Evolutionary conservation across 371 early-diverging fungal species (phyloP), one percentile per base, ranked within the genome.

Genomic region (Umbelopsis sp.): DNA sequence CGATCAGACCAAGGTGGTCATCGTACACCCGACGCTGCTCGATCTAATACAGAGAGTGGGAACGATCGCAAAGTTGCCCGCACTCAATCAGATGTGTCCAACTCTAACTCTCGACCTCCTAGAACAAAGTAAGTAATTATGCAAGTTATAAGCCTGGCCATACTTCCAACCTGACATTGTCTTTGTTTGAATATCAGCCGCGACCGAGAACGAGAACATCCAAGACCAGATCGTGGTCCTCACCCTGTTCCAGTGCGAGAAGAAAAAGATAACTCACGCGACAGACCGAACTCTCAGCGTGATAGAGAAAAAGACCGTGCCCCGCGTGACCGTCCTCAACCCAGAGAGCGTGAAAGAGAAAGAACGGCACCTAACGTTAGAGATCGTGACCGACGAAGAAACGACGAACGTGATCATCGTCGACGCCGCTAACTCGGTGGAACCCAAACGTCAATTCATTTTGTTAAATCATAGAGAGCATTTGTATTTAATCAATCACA

Each of bases 351-450:
- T n/a, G 57, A 57, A 29, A 57, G 29, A 12, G 57, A 57, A 25
- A 57, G 57, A 57, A 35, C 5, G 1, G 35, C 37, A 14, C 57
- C 57, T 6, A 51, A 24, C 20, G 29, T 12, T 51, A 57, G 57
- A 57, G 57, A 57, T 18, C 12, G 57, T 16, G 57, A 57, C 57
- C 6, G 57, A 35, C 57, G 57, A 18, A 29, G 57, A 35, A 37
- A 57, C 9, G 57, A 57, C n/a, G 57, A 57, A 8, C 57, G 57
- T 35, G 57, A 57, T 35, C 57, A 57, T 29, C 57, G 57, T 37
- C 57, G 57, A 12, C 57, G 57, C 16, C 57, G 57, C 29, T 57
- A 35, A 57, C 14, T 25, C 14, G 4, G 22, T 29, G 22, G 12
- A 51, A 1, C 52, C n/a, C 12, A 22, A 50, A 18, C 18, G n/a